phyloP scores from a whole-genome alignment of 768 basidiomycete species.

The Kwoniella botswanensis region DNA sequence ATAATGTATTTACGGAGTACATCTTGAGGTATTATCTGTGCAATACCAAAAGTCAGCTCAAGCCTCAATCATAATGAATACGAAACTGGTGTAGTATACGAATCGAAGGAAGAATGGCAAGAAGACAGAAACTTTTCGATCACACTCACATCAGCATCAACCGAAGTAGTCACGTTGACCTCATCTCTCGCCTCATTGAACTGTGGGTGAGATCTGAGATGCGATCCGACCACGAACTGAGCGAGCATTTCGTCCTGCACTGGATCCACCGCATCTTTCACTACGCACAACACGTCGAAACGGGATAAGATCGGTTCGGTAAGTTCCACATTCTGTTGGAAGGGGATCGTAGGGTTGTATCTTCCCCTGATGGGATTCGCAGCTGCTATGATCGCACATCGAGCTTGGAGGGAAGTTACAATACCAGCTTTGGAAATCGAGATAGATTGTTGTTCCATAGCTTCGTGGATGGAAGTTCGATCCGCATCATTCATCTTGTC shows the following conservation, averaged over 20 bases:
- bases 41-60: not conserved
- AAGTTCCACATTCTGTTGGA: slow-evolving; percentile 96
- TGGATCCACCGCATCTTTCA: slow-evolving; percentile 96
- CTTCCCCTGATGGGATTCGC: slow-evolving; percentile 96
- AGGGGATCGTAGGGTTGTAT: slow-evolving; percentile 97
- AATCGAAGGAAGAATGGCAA: not conserved
- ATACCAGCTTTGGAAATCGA: slow-evolving; percentile 99
- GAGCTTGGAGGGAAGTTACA: slow-evolving; percentile 94
- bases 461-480: slow-evolving; percentile 97
- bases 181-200: slow-evolving; percentile 81
- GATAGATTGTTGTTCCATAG: slow-evolving; percentile 99
- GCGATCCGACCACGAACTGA: slow-evolving; percentile 96
- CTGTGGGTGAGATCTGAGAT: slow-evolving; percentile 89
- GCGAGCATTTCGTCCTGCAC: slow-evolving; percentile 96
- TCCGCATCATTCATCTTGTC: slow-evolving; percentile 99
- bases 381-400: slow-evolving; percentile 96
- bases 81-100: no score
- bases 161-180: slow-evolving; percentile 85
- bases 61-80: not conserved
- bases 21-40: slow-evolving; percentile 94
- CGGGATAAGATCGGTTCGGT: slow-evolving; percentile 98
- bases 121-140: not conserved
- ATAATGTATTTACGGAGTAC: slow-evolving; percentile 96
- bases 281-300: slow-evolving; percentile 97
- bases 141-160: slow-evolving; percentile 82